Evolutionary conservation across 257 asterid genomes (phyloP), one percentile per base, ranked within the genome.

Genomic region (Capsicum chinense): DNA sequence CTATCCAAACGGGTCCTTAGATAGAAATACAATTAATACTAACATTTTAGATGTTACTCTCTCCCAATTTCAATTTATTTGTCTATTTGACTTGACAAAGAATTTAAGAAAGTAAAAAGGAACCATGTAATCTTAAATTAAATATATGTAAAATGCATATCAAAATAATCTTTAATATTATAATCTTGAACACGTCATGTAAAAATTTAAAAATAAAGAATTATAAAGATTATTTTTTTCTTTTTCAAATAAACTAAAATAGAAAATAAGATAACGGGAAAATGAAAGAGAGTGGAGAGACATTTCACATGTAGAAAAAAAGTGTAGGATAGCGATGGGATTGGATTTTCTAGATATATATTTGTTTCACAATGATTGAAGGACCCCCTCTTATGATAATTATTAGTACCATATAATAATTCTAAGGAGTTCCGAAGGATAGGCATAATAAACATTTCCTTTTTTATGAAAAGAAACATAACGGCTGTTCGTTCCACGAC

Each of bases 301-400:
- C 62, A 50, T 6, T 50, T 48, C 81, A 6, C 14, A 74, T 21
- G 33, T 26, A 26, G 62, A 21, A 12, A 12, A 74, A 50, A 48
- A 50, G 62, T 21, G 17, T 21, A 21, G 7, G 12, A 74, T 0
- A 50, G 13, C 11, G 44, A 50, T 13, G 21, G 81, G 21, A 3
- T 7, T 74, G 81, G 47, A 52, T 12, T 74, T 74, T 50, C 13
- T 50, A 3, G 50, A 5, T 26, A 12, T 10, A 12, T 64, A 4
- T n/a, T 50, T 50, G 62, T 50, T 50, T 50, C 47, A 50, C 44
- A 74, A 50, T 74, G 81, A 74, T 50, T 50, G 81, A 74, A 48
- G 62, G 62, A 74, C 81, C 81, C 62, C 62, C 21, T 21, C 12
- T 12, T 7, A 11, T 11, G 0, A 47, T n/a, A n/a, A 63, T 21